These are phyloP conservation scores for Gastrolobium bilobum DNA, from an alignment of 306 rosid species.

Conservation along the genomic window DNA sequence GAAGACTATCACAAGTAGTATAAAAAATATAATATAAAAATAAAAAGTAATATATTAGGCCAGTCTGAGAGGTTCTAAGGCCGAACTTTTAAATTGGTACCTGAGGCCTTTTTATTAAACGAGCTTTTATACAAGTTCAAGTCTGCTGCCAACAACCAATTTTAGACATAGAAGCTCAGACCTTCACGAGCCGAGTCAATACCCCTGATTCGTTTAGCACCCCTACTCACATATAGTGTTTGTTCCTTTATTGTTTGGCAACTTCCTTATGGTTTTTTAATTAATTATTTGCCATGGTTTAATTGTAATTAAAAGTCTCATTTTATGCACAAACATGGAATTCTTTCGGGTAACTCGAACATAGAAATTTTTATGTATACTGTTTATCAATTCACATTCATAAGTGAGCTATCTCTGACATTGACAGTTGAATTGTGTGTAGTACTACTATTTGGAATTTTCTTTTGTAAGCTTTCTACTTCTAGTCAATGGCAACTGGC, in stretches of 20 bases:
- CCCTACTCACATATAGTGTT: background rate
- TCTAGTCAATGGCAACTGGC: slow-evolving; percentile 17
- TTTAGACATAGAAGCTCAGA: too few relatives aligned
- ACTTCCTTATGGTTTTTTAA: background rate
- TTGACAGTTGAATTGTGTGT: background rate
- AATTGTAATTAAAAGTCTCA: slow-evolving; percentile 32
- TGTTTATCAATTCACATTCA: background rate
- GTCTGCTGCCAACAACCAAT: too few relatives aligned
- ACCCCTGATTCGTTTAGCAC: too few relatives aligned
- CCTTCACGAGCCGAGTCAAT: too few relatives aligned
- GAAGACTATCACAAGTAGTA: too few relatives aligned
- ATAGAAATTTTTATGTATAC: background rate
- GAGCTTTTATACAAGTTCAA: too few relatives aligned
- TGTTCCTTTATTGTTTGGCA: background rate
- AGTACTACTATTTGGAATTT: slow-evolving; percentile 19
- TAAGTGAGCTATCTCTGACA: background rate
- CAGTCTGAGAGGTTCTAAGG: too few relatives aligned
- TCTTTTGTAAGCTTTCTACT: slow-evolving; percentile 1
- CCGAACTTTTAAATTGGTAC: too few relatives aligned
- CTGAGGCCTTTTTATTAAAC: too few relatives aligned
- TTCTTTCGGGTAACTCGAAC: slow-evolving; percentile 7
- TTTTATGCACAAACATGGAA: background rate
- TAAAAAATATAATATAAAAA: too few relatives aligned
- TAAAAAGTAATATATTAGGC: too few relatives aligned
- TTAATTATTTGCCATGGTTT: background rate